These are phyloP conservation scores for Ascochyta clinopodiicola DNA, from an alignment of 2,329 filamentous ascomycete species.

Conservation along the genomic window DNA sequence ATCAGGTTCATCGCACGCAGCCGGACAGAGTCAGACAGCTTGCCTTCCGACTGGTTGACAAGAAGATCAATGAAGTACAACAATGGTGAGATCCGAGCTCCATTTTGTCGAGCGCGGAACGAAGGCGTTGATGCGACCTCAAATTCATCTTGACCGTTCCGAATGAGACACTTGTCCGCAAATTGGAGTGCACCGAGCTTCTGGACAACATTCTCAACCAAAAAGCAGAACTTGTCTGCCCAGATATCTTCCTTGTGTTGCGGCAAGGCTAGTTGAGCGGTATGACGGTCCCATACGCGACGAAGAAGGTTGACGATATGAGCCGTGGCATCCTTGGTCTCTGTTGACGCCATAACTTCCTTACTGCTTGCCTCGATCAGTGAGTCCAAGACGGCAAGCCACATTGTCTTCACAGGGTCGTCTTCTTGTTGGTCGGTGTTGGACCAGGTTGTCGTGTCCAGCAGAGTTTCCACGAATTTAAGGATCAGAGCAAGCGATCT, in stretches of 20 bases:
- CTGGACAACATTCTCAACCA: slow-evolving; percentile 59
- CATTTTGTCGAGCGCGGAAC: slow-evolving; percentile 58
- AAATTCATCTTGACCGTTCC: slow-evolving; percentile 65
- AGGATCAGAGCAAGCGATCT: slow-evolving; percentile 73
- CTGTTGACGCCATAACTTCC: slow-evolving; percentile 86
- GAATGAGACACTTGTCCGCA: slow-evolving; percentile 57
- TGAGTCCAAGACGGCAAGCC: slow-evolving; percentile 67
- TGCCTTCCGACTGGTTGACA: slow-evolving; percentile 51
- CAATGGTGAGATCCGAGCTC: slow-evolving; percentile 64
- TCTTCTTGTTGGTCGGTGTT: slow-evolving; percentile 43
- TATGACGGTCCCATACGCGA: slow-evolving; percentile 69
- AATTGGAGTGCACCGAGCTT: slow-evolving; percentile 59
- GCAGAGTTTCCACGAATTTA: slow-evolving; percentile 61
- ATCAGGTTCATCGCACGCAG: slow-evolving; percentile 53
- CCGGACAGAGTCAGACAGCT: slow-evolving; percentile 49
- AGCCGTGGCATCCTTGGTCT: slow-evolving; percentile 81
- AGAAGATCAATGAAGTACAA: slow-evolving; percentile 71
- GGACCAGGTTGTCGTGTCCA: slow-evolving; percentile 59
- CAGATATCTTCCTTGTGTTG: slow-evolving; percentile 51
- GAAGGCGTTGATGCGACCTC: slow-evolving; percentile 71
- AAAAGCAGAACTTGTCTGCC: slow-evolving; percentile 58
- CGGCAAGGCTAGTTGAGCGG: slow-evolving; percentile 42
- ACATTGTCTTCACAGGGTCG: slow-evolving; percentile 63
- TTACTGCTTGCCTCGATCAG: slow-evolving; percentile 75
- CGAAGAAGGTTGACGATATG: slow-evolving; percentile 72